phyloP scores from a whole-genome alignment of 352 stramenopile species.

The Plasmopara viticola region DNA sequence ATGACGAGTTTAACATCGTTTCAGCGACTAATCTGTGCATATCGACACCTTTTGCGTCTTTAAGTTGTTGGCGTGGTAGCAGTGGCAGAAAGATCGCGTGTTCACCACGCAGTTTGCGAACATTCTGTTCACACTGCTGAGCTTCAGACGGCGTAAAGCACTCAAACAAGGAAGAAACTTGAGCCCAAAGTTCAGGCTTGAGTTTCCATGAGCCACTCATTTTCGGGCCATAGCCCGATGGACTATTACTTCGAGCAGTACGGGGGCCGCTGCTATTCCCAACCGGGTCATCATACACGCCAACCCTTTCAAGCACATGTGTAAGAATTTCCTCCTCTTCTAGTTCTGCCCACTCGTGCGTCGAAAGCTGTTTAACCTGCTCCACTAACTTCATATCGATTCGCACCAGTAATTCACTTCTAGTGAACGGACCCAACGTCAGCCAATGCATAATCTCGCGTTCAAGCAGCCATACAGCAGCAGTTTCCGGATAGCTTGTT shows the following conservation, averaged over 20 bases:
- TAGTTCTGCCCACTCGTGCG: conserved; percentile 44
- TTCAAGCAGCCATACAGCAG: conserved; percentile 42
- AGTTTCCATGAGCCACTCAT: conserved; percentile 68
- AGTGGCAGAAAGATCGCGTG: conserved; percentile 24
- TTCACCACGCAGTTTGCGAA: conserved; percentile 31
- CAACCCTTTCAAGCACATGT: conserved; percentile 54
- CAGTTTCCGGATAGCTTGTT: conserved; percentile 24
- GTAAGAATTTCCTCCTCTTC: conserved; percentile 79
- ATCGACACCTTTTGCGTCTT: conserved; percentile 12
- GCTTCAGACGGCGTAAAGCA: conserved; percentile 68
- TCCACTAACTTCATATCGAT: conserved; percentile 72
- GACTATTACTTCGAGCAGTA: conserved; percentile 19
- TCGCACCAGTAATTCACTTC: conserved; percentile 59
- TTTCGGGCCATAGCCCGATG: conserved; percentile 52
- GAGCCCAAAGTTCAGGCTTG: conserved; percentile 43
- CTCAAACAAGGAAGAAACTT: conserved; percentile 64
- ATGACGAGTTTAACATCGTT: conserved; percentile 46
- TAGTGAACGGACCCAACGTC: conserved; percentile 53
- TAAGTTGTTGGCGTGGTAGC: conserved; percentile 18
- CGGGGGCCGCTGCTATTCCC: conserved; percentile 16
- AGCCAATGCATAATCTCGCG: conserved; percentile 78
- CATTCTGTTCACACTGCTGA: conserved; percentile 70
- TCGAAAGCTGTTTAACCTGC: conserved; percentile 51
- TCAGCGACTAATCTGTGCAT: conserved; percentile 33
- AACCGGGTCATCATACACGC: conserved; percentile 47